Base-by-base conservation (phyloP, 2,329 filamentous ascomycete genomes). In the Canariomyces notabilis region DNA sequence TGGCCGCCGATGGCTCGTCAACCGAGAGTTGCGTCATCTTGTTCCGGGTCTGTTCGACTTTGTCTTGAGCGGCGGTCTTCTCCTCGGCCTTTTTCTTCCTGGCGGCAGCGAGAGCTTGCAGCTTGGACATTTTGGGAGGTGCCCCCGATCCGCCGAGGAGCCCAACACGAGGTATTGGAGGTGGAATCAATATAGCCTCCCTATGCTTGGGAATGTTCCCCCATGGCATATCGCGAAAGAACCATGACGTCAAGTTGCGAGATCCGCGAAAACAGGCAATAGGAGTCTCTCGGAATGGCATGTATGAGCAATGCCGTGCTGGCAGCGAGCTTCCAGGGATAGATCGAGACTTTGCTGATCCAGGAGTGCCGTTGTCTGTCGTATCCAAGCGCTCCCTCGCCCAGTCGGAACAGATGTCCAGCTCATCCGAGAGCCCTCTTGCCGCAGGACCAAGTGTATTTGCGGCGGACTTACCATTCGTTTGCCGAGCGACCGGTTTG, bases 191-290 rank as follows among this genome's bases (percentile, higher is more conserved):
- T 14, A 84, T 74, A 14, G 85, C 77, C 55, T 78, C 75, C 22
- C 87, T 80, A 37, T 84, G 67, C 32, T 66, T 57, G 18, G 89
- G 87, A 9, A 91, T 72, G 42, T 83, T 77, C 44, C 89, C 74
- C 91, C 93, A 98, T 1, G 90, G 87, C 61, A 85, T 85, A 61
- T 95, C 90, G 59, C 73, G 69, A 64, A 96, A 98, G 66, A 90
- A 87, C 31, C 77, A 72, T 48, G 71, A 65, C 44, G 74, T 69
- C 38, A 62, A 59, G 52, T 56, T 29, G 52, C 49, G 42, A 39
- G 57, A 48, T 42, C 34, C 29, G 32, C 14, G 18, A 29, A 34
- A 23, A 11, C 16, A 7, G n/a, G 39, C 18, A 16, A 42, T 9
- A 9, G 37, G 26, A 37, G 31, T 19, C 32, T 36, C 37, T 49